A percentile compares a stretch with the other conserved stretches of the same genome.
phyloP scores from a whole-genome alignment of 169 alveolate genomes.

The Ichthyophthirius multifiliis region DNA sequence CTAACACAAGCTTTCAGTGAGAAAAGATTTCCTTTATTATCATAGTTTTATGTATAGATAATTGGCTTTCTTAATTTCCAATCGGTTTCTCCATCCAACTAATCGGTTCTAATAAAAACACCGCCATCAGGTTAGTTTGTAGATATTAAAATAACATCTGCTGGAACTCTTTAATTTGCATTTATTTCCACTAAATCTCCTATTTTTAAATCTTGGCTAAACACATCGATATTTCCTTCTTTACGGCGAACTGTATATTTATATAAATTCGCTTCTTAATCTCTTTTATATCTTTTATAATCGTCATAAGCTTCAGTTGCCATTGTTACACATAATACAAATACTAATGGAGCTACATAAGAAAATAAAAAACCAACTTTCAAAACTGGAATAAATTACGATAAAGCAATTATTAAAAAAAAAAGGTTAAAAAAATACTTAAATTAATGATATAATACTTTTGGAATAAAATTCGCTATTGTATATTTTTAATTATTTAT shows the following conservation, averaged over 20 bases:
- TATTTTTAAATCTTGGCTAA: conserved; percentile 88
- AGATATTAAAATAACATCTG: conserved; percentile 92
- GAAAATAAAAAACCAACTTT: conserved; percentile 95
- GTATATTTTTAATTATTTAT: conserved; percentile 77
- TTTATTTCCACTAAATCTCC: conserved; percentile 92
- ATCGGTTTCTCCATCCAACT: conserved; percentile 99
- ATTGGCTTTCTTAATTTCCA: conserved; percentile 97
- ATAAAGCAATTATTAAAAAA: conserved; percentile 90
- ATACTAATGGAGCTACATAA: conserved; percentile 94
- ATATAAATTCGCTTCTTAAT: conserved; percentile 55
- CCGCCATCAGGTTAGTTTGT: conserved; percentile 76
- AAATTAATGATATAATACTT: conserved; percentile 77
- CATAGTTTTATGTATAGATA: conserved; percentile 28
- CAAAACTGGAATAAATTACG: conserved; percentile 91
- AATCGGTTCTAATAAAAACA: conserved; percentile 96
- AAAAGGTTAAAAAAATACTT: conserved; percentile 90
- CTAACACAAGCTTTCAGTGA: conserved; percentile 11
- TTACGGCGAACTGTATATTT: conserved; percentile 30
- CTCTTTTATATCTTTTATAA: conserved; percentile 68
- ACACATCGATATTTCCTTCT: too few species aligned
- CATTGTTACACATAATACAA: conserved; percentile 90
- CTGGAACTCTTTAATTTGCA: conserved; percentile 96
- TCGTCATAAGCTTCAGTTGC: conserved; percentile 96
- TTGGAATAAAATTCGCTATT: conserved; percentile 67
- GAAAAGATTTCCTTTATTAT: conserved; percentile 8